phyloP scores from a whole-genome alignment of 495 filamentous ascomycete genomes.

The Trichocladium uniseriatum region DNA sequence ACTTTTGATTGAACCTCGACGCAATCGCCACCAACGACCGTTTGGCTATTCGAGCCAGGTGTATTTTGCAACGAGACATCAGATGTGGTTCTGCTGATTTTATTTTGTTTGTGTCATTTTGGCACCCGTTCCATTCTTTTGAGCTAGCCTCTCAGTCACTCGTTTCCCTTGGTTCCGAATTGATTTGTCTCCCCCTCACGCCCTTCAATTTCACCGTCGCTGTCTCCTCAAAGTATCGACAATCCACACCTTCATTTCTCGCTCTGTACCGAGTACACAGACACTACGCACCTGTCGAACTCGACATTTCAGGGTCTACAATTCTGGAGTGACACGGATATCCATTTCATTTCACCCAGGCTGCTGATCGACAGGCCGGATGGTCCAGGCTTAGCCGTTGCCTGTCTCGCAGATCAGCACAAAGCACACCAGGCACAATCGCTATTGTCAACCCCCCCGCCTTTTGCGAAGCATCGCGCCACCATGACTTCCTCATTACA shows the following conservation, averaged over 20 bases:
- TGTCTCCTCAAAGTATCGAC: not conserved
- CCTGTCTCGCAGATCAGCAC: conserved; percentile 10
- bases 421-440: not conserved
- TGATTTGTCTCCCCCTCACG: conserved; percentile 1
- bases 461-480: not conserved
- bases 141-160: conserved; percentile 46
- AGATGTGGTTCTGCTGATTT: conserved; percentile 14
- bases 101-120: not conserved
- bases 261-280: no score
- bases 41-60: not conserved
- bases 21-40: not conserved
- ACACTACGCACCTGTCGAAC: no score
- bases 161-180: conserved; percentile 28
- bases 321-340: not conserved
- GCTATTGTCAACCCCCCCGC: not conserved
- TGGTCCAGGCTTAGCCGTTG: conserved; percentile 8
- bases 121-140: conserved; percentile 28
- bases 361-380: conserved; percentile 16
- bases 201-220: not conserved
- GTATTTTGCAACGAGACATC: not conserved
- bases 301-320: not conserved
- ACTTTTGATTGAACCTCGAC: not conserved
- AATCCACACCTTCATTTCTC: not conserved
- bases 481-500: conserved; percentile 11
- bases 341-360: not conserved